Evolutionary conservation across 2,329 filamentous ascomycete species (phyloP), one percentile per base, ranked within the genome.

Genomic region (Curvularia verruculosa): DNA sequence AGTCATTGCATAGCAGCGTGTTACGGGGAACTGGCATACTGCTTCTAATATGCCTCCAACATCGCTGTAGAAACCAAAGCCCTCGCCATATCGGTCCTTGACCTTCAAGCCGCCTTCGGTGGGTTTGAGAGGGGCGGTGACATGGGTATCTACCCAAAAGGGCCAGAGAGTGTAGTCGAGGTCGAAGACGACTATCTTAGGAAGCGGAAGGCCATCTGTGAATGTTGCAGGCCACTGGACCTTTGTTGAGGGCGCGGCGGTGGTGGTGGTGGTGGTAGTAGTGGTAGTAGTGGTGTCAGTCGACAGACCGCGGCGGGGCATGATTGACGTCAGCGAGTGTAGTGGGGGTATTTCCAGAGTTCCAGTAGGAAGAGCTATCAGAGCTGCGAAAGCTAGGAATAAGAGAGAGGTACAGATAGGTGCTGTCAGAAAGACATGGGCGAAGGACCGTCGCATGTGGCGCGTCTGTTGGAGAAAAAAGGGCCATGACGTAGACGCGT

Each of bases 101-200:
- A 85, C 81, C 61, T 77, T 78, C 41, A 77, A 63, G 5, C 80
- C 80, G 36, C 74, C 73, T 39, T 77, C 69, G 8, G 70, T 69
- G 3, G 76, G 67, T 63, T 87, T 87, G 48, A 96, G 79, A 0
- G 92, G 93, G 6, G 87, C 84, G 23, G 87, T 86, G 67, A 95
- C 89, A 78, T 97, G 93, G 3, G 92, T 96, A 80, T 98, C 95
- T 1, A 96, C 89, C 94, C 94, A 98, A 79, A 97, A 97, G 4
- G 93, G 92, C 95, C 94, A 98, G n/a, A 98, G 83, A 0, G 95
- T 98, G 82, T 97, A 98, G 82, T 98, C 94, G 61, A 98, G 86
- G 76, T 98, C 95, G 79, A 98, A 97, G 62, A 95, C 90, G 68
- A 98, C 84, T 65, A 96, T 84, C 60, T 88, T 87, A 0, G 93